These are phyloP conservation scores for Backusella tuberculispora DNA, from an alignment of 192 early-diverging fungal genomes.

Conservation along the genomic window DNA sequence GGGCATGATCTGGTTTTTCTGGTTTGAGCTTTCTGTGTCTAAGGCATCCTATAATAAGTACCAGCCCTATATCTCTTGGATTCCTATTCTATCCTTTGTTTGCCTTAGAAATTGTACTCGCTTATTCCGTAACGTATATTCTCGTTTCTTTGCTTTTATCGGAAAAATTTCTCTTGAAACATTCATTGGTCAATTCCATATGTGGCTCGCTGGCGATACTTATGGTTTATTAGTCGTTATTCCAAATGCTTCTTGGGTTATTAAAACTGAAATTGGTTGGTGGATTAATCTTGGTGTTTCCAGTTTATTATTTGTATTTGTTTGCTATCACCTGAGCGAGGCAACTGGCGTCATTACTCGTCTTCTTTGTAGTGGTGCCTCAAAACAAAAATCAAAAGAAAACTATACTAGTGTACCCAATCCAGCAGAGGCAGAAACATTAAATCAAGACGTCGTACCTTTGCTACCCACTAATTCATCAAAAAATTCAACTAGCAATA, in stretches of 20 bases:
- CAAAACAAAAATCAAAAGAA: constrained; percentile 12
- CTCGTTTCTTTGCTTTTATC: constrained; percentile 57
- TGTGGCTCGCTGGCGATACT: constrained; percentile 78
- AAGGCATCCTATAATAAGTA: constrained; percentile 70
- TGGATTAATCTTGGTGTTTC: constrained; percentile 53
- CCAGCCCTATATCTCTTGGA: constrained; percentile 68
- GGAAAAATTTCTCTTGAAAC: constrained; percentile 73
- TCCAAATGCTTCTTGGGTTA: constrained; percentile 48
- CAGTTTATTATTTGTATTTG: constrained; percentile 52
- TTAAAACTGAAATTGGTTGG: constrained; percentile 43
- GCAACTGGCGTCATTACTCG: constrained; percentile 45
- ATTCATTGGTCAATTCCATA: constrained; percentile 81
- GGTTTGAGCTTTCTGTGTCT: constrained; percentile 50
- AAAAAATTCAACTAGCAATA: neutral
- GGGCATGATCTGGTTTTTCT: constrained; percentile 56
- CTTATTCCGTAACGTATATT: constrained; percentile 55
- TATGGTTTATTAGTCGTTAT: constrained; percentile 66
- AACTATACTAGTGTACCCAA: constrained; percentile 7
- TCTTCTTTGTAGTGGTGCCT: constrained; percentile 27
- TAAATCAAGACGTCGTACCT: constrained; percentile 27
- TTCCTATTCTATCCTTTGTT: constrained; percentile 66
- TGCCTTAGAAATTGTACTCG: constrained; percentile 68
- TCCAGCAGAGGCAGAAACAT: neutral
- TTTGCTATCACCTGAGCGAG: constrained; percentile 51
- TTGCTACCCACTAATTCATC: constrained; percentile 11